Conservation (phyloP, 176 grass and related monocot species). For the Ensete glaucum region DNA sequence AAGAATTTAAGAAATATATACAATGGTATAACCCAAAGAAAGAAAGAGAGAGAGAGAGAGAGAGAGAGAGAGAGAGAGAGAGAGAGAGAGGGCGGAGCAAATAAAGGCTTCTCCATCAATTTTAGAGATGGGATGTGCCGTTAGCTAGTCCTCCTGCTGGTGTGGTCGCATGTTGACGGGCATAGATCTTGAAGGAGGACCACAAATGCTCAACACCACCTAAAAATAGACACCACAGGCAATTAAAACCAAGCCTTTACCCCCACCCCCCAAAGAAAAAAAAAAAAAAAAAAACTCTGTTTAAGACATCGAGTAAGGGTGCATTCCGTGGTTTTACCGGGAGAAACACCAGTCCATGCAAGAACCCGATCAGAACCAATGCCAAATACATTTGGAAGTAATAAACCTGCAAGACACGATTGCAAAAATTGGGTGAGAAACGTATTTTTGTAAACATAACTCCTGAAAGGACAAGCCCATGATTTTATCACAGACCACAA, state of each 20-base stretch:
- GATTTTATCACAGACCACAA: conserved; percentile 61
- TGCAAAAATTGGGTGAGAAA: background rate
- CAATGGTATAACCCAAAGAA: too few species aligned
- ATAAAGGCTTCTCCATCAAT: background rate
- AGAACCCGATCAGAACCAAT: conserved; percentile 86
- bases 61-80: too few species aligned
- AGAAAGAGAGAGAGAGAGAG: too few species aligned
- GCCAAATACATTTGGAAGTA: conserved; percentile 99
- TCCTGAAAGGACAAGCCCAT: background rate
- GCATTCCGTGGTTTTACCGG: conserved; percentile 43
- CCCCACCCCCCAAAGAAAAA: background rate
- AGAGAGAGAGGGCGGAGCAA: too few species aligned
- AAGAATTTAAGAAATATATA: too few species aligned
- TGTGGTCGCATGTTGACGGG: background rate
- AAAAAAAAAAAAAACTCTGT: background rate
- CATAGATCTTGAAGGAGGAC: conserved; percentile 32
- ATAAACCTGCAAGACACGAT: conserved; percentile 53
- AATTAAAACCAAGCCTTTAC: conserved; percentile 4
- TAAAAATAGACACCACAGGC: conserved; percentile 19
- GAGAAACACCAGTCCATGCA: conserved; percentile 91
- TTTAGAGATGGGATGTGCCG: background rate
- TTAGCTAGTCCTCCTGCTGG: background rate
- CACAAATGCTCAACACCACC: conserved; percentile 78
- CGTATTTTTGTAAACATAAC: background rate
- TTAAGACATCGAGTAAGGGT: background rate